Evolutionary conservation across 129 eudicot genomes (phyloP).

Genomic region (Centaurea solstitialis): DNA sequence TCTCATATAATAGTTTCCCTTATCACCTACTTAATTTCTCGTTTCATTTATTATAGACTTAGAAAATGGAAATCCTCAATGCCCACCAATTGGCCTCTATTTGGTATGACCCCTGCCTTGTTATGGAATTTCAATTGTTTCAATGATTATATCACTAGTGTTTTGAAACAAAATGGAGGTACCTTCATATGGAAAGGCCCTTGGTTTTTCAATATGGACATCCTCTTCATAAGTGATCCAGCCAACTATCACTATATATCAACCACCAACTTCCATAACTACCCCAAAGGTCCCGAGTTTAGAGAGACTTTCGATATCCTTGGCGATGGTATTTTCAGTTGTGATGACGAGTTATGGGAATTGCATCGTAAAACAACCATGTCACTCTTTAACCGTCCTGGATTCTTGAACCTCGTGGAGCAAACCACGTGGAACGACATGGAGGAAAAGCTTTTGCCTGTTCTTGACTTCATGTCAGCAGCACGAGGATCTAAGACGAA

Average conservation of each 20-base stretch:
- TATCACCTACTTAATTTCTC: background rate
- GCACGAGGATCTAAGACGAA: slow-evolving; percentile 16
- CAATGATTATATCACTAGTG: slow-evolving; percentile 30
- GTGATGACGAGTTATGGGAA: slow-evolving; percentile 35
- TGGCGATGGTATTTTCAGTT: slow-evolving; percentile 43
- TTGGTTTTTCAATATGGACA: slow-evolving; percentile 36
- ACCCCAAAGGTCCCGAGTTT: background rate
- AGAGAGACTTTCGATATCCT: slow-evolving; percentile 36
- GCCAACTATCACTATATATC: slow-evolving; percentile 30
- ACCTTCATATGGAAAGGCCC: slow-evolving; percentile 45
- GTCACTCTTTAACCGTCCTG: slow-evolving; percentile 9
- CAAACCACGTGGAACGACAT: slow-evolving; percentile 9
- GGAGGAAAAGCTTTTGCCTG: slow-evolving; percentile 32
- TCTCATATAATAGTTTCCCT: background rate
- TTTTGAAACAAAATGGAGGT: slow-evolving; percentile 18
- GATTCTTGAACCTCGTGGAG: slow-evolving; percentile 22
- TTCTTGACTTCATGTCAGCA: slow-evolving; percentile 18
- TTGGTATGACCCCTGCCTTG: background rate
- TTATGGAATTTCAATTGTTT: slow-evolving; percentile 27
- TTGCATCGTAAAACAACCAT: slow-evolving; percentile 30
- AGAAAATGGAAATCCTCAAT: background rate
- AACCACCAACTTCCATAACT: slow-evolving; percentile 1
- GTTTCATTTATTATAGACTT: background rate
- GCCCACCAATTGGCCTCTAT: slow-evolving; percentile 45
- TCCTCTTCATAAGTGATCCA: slow-evolving; percentile 43